Evolutionary conservation across 176 grass and related monocot species (phyloP).

Genomic region (Ampelocalamus luodianensis): DNA sequence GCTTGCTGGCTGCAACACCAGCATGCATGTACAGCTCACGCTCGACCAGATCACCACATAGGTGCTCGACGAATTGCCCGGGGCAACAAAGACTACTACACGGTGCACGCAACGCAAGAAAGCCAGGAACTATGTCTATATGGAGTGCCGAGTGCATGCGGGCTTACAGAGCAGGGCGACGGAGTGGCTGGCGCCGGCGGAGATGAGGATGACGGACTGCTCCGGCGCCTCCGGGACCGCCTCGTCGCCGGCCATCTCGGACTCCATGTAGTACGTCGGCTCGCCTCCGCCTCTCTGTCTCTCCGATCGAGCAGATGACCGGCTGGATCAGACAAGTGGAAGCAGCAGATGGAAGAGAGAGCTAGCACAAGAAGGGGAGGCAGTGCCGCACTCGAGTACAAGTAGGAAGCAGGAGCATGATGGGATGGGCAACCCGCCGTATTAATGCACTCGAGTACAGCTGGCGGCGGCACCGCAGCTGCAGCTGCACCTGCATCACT

Average conservation of each 20-base stretch:
- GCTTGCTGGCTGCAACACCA: constrained; percentile 43
- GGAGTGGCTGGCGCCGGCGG: constrained; percentile 73
- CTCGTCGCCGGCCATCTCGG: neutral
- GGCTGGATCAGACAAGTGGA: neutral
- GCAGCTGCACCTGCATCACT: too few relatives aligned
- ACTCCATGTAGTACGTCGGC: too few relatives aligned
- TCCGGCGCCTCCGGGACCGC: constrained; percentile 34
- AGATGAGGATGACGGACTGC: constrained; percentile 57
- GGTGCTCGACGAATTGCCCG: neutral
- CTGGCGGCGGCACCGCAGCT: too few relatives aligned
- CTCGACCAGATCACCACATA: too few relatives aligned
- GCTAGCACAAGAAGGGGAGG: neutral
- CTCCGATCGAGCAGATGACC: neutral
- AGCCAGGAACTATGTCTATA: neutral
- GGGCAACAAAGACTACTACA: too few relatives aligned
- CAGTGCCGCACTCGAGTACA: neutral
- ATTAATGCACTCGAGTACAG: neutral
- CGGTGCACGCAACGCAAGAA: neutral
- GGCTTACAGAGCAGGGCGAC: constrained; percentile 66
- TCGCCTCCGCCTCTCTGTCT: too few relatives aligned
- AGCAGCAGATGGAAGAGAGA: neutral
- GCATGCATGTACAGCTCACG: neutral
- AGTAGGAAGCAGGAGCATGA: neutral
- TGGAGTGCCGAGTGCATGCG: neutral
- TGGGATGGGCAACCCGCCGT: neutral